Conservation (phyloP, 225 moss, liverwort and hornwort genomes). For the Physcomitrium patens region DNA sequence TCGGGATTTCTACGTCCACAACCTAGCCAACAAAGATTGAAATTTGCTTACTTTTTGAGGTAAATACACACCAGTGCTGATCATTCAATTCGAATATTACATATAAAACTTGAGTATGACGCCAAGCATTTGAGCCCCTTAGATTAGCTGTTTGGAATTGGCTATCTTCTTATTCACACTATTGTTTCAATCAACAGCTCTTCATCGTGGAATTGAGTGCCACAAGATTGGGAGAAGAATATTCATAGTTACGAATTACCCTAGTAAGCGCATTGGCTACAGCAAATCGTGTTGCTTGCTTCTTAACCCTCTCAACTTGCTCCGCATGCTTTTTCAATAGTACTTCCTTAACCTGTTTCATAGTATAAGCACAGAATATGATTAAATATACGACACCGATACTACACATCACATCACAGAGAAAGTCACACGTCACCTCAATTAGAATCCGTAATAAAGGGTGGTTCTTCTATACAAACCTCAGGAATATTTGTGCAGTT, state of each 20-base stretch:
- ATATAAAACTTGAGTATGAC: neutral
- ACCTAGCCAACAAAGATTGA: conserved; percentile 36
- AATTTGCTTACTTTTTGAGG: neutral
- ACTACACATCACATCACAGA: too few species aligned
- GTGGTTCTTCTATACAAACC: conserved; percentile 45
- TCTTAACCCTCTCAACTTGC: conserved; percentile 60
- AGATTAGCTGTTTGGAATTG: neutral
- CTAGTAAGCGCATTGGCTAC: conserved; percentile 77
- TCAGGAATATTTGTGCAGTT: conserved; percentile 69
- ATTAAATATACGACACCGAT: neutral
- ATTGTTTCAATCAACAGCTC: neutral
- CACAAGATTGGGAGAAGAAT: neutral
- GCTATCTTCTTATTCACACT: neutral
- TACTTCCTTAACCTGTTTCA: conserved; percentile 69
- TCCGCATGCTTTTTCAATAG: conserved; percentile 77
- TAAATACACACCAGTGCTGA: neutral
- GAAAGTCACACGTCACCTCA: neutral
- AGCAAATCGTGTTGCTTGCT: conserved; percentile 77
- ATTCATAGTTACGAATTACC: conserved; percentile 41
- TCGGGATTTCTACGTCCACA: conserved; percentile 78
- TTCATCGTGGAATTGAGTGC: neutral
- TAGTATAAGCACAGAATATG: conserved; percentile 5
- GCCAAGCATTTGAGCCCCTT: neutral
- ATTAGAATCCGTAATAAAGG: neutral
- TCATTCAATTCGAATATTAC: conserved; percentile 6